A percentile compares a stretch with the other conserved stretches of the same genome.
Conservation (phyloP, 768 basidiomycete species). For the Omphalotus guepiniiformis region DNA sequence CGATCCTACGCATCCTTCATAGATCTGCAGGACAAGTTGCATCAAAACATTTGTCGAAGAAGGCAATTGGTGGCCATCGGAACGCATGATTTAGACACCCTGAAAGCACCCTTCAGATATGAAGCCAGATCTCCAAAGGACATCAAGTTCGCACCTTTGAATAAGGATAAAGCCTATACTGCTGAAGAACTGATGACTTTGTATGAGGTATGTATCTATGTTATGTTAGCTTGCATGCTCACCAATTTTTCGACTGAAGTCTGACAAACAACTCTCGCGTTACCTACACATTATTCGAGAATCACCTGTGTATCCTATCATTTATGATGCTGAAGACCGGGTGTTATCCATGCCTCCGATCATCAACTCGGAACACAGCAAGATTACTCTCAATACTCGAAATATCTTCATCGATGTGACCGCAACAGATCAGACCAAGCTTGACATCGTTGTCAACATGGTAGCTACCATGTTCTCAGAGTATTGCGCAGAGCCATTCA, state of each 20-base stretch:
- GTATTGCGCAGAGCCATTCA: constrained; percentile 88
- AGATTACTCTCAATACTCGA: constrained; percentile 89
- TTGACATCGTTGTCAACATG: constrained; percentile 93
- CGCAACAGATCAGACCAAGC: constrained; percentile 94
- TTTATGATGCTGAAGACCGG: constrained; percentile 84
- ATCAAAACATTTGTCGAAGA: constrained; percentile 90
- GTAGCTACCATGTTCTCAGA: constrained; percentile 98
- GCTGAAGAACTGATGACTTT: constrained; percentile 90
- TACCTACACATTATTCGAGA: constrained; percentile 93
- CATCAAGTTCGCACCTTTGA: constrained; percentile 89
- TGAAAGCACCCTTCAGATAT: constrained; percentile 85
- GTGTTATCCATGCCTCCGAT: constrained; percentile 98
- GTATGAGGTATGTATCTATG: constrained; percentile 69
- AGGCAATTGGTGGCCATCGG: constrained; percentile 94
- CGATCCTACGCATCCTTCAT: constrained; percentile 95
- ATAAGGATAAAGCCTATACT: constrained; percentile 72
- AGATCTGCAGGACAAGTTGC: constrained; percentile 98
- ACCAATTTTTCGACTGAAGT: constrained; percentile 46
- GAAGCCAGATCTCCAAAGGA: constrained; percentile 76
- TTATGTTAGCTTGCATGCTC: background rate
- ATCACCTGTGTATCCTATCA: constrained; percentile 95
- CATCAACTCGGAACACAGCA: constrained; percentile 96
- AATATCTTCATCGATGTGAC: constrained; percentile 98
- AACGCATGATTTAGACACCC: constrained; percentile 92
- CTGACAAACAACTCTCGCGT: constrained; percentile 84